Evolutionary conservation across 257 asterid species (phyloP).

Genomic region (Solanum corneliomulleri): DNA sequence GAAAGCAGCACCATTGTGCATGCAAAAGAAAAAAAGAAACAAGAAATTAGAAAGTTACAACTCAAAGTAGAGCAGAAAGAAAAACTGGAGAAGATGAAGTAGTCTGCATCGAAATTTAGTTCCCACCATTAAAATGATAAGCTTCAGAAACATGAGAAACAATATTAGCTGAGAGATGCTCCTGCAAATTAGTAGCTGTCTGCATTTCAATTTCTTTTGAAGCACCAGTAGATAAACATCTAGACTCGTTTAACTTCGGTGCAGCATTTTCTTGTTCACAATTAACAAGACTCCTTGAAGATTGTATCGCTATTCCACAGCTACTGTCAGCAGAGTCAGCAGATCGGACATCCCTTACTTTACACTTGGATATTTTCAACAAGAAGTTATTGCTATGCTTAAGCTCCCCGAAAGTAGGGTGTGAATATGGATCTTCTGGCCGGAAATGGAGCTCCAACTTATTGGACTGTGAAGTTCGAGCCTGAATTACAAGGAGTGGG

Average conservation of each 20-base stretch:
- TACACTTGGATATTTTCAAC: conserved; percentile 53
- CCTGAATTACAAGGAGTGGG: conserved; percentile 21
- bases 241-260: conserved; percentile 14
- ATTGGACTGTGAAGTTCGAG: conserved; percentile 45
- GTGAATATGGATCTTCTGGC: conserved; percentile 95
- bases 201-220: conserved; percentile 20
- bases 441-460: conserved; percentile 79
- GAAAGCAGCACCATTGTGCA: conserved; percentile 8
- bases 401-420: conserved; percentile 74
- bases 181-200: conserved; percentile 12
- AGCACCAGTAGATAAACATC: conserved; percentile 13
- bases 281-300: conserved; percentile 17
- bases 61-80: not conserved
- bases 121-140: conserved; percentile 66
- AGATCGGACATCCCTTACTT: conserved; percentile 16
- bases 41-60: not conserved
- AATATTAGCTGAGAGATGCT: conserved; percentile 5
- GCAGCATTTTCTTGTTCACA: conserved; percentile 13
- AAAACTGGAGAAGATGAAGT: not conserved
- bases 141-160: conserved; percentile 19
- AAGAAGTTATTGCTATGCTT: conserved; percentile 46
- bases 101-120: not conserved
- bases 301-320: conserved; percentile 4
- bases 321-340: conserved; percentile 9
- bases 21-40: conserved; percentile 3